These are phyloP conservation scores for Niveomyces coronatus DNA, from an alignment of 2,329 filamentous ascomycete genomes.

Conservation along the genomic window DNA sequence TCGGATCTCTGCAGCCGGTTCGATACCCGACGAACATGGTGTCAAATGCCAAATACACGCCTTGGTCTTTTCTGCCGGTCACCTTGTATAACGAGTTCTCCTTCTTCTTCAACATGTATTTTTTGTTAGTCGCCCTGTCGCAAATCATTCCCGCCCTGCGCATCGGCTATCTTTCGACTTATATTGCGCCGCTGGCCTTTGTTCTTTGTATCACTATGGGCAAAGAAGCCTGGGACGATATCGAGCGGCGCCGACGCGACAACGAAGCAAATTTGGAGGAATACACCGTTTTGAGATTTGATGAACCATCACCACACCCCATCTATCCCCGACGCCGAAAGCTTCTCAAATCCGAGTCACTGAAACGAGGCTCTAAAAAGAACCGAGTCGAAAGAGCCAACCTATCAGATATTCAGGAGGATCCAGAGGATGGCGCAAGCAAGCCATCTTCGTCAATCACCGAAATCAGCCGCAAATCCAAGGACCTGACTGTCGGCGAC, in stretches of 20 bases:
- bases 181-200: conserved; percentile 84
- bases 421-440: conserved; percentile 46
- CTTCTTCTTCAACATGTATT: conserved; percentile 99
- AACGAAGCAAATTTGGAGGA: conserved; percentile 89
- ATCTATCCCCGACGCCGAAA: conserved; percentile 28
- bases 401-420: conserved; percentile 58
- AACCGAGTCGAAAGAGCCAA: conserved; percentile 21
- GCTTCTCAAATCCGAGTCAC: conserved; percentile 33
- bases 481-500: conserved; percentile 86
- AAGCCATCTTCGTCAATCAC: conserved; percentile 40
- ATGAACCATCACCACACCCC: conserved; percentile 37
- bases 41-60: conserved; percentile 96
- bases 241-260: conserved; percentile 74
- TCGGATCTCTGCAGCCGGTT: conserved; percentile 62
- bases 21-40: conserved; percentile 84
- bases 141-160: conserved; percentile 82
- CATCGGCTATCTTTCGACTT: conserved; percentile 91
- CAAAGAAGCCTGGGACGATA: conserved; percentile 93
- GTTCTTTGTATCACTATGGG: conserved; percentile 87
- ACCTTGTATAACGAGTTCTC: conserved; percentile 98
- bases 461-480: conserved; percentile 71
- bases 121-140: conserved; percentile 86
- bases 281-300: conserved; percentile 69
- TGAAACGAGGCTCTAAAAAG: conserved; percentile 21
- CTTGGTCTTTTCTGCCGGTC: conserved; percentile 84